Conservation (phyloP, 1,139 yeast species). For the Blastobotrys apis region DNA sequence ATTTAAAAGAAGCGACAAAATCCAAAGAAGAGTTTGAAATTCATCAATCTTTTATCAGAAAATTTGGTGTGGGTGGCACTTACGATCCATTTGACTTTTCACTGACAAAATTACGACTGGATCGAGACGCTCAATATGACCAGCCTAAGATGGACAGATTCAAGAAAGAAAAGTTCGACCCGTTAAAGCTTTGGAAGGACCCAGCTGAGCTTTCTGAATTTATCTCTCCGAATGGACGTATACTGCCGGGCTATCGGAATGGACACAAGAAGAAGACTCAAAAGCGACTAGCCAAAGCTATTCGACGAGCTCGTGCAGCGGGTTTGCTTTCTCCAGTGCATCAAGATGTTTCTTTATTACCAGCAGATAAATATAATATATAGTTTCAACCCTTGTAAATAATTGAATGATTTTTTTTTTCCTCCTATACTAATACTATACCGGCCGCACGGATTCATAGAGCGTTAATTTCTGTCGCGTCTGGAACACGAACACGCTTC, state of each 20-base stretch:
- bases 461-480: no score
- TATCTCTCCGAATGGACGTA: conserved; percentile 59
- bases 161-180: conserved; percentile 26
- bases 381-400: neutral
- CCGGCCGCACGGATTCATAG: no score
- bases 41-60: conserved; percentile 26
- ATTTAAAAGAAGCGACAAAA: neutral
- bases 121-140: conserved; percentile 26
- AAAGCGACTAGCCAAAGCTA: conserved; percentile 56
- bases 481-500: no score
- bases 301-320: conserved; percentile 62
- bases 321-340: conserved; percentile 65
- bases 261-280: conserved; percentile 59
- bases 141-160: conserved; percentile 23
- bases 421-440: no score
- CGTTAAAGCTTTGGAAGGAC: conserved; percentile 36
- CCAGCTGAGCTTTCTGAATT: conserved; percentile 55
- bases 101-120: conserved; percentile 24
- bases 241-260: conserved; percentile 53
- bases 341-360: conserved; percentile 27
- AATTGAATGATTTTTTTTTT: no score
- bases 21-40: conserved; percentile 17
- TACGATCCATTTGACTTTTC: conserved; percentile 34
- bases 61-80: conserved; percentile 26
- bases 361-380: neutral